Conservation (phyloP, 495 filamentous ascomycete genomes). For the Neurospora discreta region DNA sequence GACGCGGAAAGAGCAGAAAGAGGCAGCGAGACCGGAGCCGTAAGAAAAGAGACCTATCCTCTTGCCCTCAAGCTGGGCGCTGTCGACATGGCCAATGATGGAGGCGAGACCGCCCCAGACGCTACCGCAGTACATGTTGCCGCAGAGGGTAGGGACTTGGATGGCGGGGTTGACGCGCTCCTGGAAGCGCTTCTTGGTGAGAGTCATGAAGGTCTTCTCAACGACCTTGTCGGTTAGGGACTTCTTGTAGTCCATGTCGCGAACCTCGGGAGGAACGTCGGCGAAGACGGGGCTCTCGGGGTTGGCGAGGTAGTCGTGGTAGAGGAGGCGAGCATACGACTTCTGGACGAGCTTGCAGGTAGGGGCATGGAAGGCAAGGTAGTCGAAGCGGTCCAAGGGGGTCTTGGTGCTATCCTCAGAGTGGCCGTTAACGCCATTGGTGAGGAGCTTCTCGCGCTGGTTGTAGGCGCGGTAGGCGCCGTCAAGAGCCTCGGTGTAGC, state of each 20-base stretch:
- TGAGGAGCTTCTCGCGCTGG: slow-evolving; percentile 64
- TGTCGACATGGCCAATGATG: slow-evolving; percentile 60
- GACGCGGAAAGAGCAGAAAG: slow-evolving; percentile 80
- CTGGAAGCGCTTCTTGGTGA: slow-evolving; percentile 92
- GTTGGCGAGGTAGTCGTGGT: slow-evolving; percentile 87
- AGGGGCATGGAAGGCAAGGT: slow-evolving; percentile 90
- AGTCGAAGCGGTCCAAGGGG: slow-evolving; percentile 84
- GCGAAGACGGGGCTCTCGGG: slow-evolving; percentile 68
- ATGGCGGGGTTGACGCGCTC: slow-evolving; percentile 77
- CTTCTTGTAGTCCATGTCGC: slow-evolving; percentile 70
- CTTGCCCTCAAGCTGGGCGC: slow-evolving; percentile 64
- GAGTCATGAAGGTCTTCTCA: slow-evolving; percentile 88
- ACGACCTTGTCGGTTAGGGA: slow-evolving; percentile 87
- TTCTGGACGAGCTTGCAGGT: slow-evolving; percentile 97
- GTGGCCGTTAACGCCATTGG: slow-evolving; percentile 39
- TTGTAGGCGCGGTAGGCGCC: slow-evolving; percentile 92
- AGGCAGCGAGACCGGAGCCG: slow-evolving; percentile 82
- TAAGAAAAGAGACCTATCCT: slow-evolving; percentile 89
- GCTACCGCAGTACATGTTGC: slow-evolving; percentile 98
- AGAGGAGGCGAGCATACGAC: slow-evolving; percentile 87
- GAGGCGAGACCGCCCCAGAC: slow-evolving; percentile 80
- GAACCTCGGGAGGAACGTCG: slow-evolving; percentile 77
- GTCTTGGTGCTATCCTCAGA: slow-evolving; percentile 46
- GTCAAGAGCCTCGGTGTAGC: slow-evolving; percentile 94
- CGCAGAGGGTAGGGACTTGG: slow-evolving; percentile 84